phyloP scores from a whole-genome alignment of 352 stramenopile genomes.

The Globisporangium lucens region DNA sequence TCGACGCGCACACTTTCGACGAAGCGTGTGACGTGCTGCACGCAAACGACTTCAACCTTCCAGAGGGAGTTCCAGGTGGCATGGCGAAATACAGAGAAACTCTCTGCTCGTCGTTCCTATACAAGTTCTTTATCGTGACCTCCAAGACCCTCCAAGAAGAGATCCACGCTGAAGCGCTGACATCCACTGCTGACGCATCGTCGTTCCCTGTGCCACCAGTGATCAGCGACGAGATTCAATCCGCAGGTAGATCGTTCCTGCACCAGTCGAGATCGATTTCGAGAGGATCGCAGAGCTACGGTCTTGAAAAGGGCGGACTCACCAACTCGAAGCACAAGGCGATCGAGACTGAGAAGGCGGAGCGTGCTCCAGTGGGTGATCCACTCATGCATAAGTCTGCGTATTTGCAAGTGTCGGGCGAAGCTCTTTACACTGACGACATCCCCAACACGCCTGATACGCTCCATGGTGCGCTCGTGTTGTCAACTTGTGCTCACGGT shows the following conservation, averaged over 20 bases:
- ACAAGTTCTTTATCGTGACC: constrained; percentile 92
- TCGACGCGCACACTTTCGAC: constrained; percentile 77
- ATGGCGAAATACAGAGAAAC: constrained; percentile 95
- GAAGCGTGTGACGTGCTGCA: constrained; percentile 81
- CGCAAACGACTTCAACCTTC: constrained; percentile 88
- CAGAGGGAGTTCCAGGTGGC: constrained; percentile 88
- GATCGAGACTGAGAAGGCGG: constrained; percentile 32
- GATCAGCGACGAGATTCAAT: constrained; percentile 40
- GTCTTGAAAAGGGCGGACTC: constrained; percentile 58
- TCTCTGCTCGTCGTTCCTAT: constrained; percentile 92
- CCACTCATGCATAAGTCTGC: constrained; percentile 91
- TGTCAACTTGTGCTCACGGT: constrained; percentile 79
- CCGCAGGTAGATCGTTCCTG: constrained; percentile 57
- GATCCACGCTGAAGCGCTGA: constrained; percentile 16
- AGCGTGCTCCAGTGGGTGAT: constrained; percentile 83
- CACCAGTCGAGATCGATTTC: constrained; percentile 50
- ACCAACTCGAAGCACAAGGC: constrained; percentile 58
- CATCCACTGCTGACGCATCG: constrained; percentile 8
- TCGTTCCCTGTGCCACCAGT: constrained; percentile 23
- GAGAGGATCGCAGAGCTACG: constrained; percentile 53
- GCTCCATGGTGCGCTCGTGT: constrained; percentile 91
- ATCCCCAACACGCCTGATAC: constrained; percentile 84
- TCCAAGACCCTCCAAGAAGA: constrained; percentile 54
- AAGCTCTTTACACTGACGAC: constrained; percentile 95
- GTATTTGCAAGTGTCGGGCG: constrained; percentile 93